Evolutionary conservation across 768 basidiomycete genomes (phyloP).

Genomic region (button mushroom (Agaricus bisporus)): DNA sequence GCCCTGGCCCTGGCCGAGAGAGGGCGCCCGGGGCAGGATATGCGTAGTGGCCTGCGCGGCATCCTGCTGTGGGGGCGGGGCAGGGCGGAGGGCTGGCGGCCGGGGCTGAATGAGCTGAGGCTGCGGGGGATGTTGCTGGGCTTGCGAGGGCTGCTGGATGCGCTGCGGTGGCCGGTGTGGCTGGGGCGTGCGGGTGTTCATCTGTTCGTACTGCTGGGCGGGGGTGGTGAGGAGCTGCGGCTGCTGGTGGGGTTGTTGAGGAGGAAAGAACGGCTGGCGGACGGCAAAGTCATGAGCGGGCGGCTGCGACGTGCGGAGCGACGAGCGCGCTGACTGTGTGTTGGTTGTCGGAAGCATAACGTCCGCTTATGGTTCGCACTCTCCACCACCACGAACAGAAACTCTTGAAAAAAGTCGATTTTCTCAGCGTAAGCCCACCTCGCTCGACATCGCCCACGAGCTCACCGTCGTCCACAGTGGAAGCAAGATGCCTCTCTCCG

Average conservation of each 20-base stretch:
- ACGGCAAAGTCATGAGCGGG: neutral
- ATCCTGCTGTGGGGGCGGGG: neutral
- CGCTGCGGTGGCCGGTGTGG: constrained; percentile 14
- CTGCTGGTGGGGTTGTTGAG: constrained; percentile 14
- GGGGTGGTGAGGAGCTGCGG: constrained; percentile 39
- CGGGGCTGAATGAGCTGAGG: neutral
- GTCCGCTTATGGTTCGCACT: neutral
- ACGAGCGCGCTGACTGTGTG: neutral
- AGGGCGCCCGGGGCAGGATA: constrained; percentile 10
- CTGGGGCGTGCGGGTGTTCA: constrained; percentile 30
- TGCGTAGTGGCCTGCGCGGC: constrained; percentile 1
- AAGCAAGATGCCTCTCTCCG: constrained; percentile 89
- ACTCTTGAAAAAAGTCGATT: constrained; percentile 94
- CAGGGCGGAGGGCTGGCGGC: constrained; percentile 11
- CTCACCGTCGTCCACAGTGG: constrained; percentile 54
- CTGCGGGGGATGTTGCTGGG: neutral
- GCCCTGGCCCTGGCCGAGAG: constrained; percentile 56
- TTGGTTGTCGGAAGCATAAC: constrained; percentile 3
- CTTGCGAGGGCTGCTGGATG: constrained; percentile 10
- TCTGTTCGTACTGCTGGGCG: constrained; percentile 57
- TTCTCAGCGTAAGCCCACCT: constrained; percentile 66
- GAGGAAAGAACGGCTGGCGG: constrained; percentile 30
- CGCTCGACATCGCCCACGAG: neutral
- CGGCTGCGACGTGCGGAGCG: neutral
- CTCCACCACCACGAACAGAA: constrained; percentile 90